phyloP scores from a whole-genome alignment of 2,329 filamentous ascomycete species.

The Dactylella cylindrospora region DNA sequence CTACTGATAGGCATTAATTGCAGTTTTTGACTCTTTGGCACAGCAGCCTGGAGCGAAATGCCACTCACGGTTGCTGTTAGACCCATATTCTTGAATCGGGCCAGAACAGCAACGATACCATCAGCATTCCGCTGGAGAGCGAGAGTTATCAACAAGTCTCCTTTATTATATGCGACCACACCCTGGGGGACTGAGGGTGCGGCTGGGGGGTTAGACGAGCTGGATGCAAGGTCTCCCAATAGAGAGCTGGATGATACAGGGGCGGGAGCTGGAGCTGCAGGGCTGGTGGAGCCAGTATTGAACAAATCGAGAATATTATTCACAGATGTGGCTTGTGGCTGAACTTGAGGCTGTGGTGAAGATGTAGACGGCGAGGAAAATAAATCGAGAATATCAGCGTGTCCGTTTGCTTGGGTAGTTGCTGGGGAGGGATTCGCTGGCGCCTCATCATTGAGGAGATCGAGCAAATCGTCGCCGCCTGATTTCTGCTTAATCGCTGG shows the following conservation, averaged over 20 bases:
- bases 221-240: conserved; percentile 60
- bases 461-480: conserved; percentile 53
- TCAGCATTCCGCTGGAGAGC: conserved; percentile 80
- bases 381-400: conserved; percentile 50
- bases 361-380: conserved; percentile 8
- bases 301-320: conserved; percentile 90
- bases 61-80: conserved; percentile 66
- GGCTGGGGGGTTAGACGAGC: conserved; percentile 55
- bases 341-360: conserved; percentile 49
- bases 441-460: conserved; percentile 34
- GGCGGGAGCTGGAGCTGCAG: conserved; percentile 52
- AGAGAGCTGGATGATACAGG: conserved; percentile 56
- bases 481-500: conserved; percentile 28
- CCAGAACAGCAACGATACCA: conserved; percentile 75
- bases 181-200: conserved; percentile 57
- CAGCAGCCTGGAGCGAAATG: conserved; percentile 87
- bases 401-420: conserved; percentile 66
- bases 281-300: conserved; percentile 55
- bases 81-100: conserved; percentile 78
- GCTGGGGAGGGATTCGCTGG: conserved; percentile 41
- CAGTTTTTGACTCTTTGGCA: conserved; percentile 93
- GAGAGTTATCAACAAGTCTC: conserved; percentile 77
- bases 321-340: conserved; percentile 52
- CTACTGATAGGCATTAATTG: conserved; percentile 88
- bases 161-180: conserved; percentile 79